Conservation (phyloP, 257 asterid species). For the Apocynum venetum region DNA sequence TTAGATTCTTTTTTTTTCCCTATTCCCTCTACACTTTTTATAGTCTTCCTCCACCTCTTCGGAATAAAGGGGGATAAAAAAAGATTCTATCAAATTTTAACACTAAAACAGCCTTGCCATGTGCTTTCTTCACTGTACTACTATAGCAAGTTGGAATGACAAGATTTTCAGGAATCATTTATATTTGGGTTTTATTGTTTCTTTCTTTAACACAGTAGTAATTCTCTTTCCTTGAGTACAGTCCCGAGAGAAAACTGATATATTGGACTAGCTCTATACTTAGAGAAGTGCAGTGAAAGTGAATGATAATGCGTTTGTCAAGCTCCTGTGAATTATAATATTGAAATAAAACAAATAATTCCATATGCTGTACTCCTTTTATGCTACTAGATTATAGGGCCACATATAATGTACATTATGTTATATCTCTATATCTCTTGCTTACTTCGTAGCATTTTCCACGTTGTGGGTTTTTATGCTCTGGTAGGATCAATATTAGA, state of each 20-base stretch:
- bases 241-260: neutral
- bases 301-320: neutral
- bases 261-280: neutral
- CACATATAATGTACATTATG: neutral
- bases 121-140: no score
- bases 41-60: neutral
- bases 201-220: neutral
- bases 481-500: no score
- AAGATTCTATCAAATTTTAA: neutral
- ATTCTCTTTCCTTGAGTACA: neutral
- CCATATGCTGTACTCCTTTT: neutral
- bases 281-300: neutral
- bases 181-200: neutral
- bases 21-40: neutral
- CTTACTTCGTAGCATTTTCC: no score
- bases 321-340: neutral
- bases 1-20: neutral
- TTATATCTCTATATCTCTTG: no score
- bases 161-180: no score
- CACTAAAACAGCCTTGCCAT: neutral
- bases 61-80: no score
- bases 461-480: no score
- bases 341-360: no score
- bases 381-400: neutral
- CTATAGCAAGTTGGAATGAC: no score